Base-by-base conservation (phyloP, 2,329 filamentous ascomycete species). In the Didymosphaeria variabile region DNA sequence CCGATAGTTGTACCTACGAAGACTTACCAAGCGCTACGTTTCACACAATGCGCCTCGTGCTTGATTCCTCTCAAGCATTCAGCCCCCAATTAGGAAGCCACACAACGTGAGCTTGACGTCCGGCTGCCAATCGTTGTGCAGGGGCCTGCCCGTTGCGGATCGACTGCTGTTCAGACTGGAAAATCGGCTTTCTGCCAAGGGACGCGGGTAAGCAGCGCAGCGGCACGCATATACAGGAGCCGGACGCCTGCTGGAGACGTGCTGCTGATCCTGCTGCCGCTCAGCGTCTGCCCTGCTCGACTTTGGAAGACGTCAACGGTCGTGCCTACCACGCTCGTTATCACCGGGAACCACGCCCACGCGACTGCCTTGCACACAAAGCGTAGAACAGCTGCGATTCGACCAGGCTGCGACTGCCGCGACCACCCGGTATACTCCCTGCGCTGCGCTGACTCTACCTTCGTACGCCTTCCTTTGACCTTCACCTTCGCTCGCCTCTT, bases 131-230 rank as follows among this genome's bases (percentile, higher is more conserved):
- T 47, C 42, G 8, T 23, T 47, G 8, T 26, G 42, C 53, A 55
- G 42, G 53, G 53, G 42, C 47, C 7, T 38, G 53, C 53, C 53
- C 53, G 42, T 46, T 55, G 38, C 53, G 53, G 53, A 36, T 42
- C 26, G 23, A 47, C 36, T 21, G 29, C 4, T n/a, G 10, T 38
- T 36, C 36, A 36, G n/a, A 55, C 36, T 17, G 53, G 52, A 55
- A 36, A 46, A 32, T 55, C 52, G 53, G 53, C 42, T 10, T 46
- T 23, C n/a, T n/a, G 53, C 53, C 42, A 46, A 46, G 38, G 23
- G n/a, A 31, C 7, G 31, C 53, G 42, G 40, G 53, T 55, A 46
- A 55, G 53, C 53, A 8, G 42, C 23, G 10, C 17, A 23, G 29
- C 53, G 40, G 19, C 17, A 31, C 23, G 40, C 53, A 55, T 55